Percentiles rank a stretch among this genome's conserved stretches.
phyloP scores from a whole-genome alignment of 345 rosid species.

The Euphorbia peplus region DNA sequence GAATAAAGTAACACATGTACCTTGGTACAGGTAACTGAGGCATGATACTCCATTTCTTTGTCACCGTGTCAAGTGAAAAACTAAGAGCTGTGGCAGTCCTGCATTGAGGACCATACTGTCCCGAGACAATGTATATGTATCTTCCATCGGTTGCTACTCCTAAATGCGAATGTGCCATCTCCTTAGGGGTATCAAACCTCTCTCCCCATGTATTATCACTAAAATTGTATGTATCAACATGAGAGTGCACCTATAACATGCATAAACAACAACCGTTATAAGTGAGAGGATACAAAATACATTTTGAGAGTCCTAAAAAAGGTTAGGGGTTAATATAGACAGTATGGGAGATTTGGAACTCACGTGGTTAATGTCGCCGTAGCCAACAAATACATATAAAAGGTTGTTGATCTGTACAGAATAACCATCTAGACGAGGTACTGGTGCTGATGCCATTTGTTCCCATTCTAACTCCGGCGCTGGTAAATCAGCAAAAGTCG shows the following conservation, averaged over 20 bases:
- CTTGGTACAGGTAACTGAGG: conserved; percentile 80
- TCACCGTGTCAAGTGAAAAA: conserved; percentile 75
- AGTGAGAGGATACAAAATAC: neutral
- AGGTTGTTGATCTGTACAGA: conserved; percentile 66
- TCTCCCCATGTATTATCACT: conserved; percentile 80
- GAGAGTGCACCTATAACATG: conserved; percentile 83
- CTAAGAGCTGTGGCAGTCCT: conserved; percentile 79
- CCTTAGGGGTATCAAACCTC: conserved; percentile 91
- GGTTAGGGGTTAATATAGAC: no score
- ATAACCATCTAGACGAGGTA: conserved; percentile 82
- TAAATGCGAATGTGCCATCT: conserved; percentile 98
- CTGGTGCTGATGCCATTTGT: conserved; percentile 74
- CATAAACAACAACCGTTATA: neutral
- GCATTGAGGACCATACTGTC: conserved; percentile 96
- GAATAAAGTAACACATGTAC: conserved; percentile 30
- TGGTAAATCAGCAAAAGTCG: conserved; percentile 70
- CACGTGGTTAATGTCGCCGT: conserved; percentile 58
- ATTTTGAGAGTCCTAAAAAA: neutral
- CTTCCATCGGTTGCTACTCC: conserved; percentile 96
- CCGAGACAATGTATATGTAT: conserved; percentile 72
- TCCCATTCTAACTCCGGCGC: conserved; percentile 79
- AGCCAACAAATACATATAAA: conserved; percentile 69
- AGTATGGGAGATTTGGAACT: conserved; percentile 4
- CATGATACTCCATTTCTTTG: conserved; percentile 71
- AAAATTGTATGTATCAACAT: conserved; percentile 85